Evolutionary conservation across 495 filamentous ascomycete species (phyloP), one percentile per base, ranked within the genome.

Genomic region (Daldinia bambusicola): DNA sequence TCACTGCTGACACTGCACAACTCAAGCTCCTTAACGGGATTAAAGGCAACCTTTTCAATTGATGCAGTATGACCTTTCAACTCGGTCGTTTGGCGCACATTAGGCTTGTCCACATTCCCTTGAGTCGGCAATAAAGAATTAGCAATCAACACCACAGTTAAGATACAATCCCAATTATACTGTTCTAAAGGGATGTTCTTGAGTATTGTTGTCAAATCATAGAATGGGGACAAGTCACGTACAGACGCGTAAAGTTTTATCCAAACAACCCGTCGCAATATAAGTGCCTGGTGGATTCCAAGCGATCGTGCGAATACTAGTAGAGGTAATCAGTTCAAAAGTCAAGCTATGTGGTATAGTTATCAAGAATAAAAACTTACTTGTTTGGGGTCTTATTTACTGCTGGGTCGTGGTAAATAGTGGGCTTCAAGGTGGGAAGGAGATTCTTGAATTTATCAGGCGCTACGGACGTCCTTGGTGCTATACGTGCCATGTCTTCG

Each of bases 221-320:
- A 13, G 16, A 20, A 12, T 16, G 4, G 22, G 14, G 30, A n/a
- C 6, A 20, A 53, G n/a, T 16, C 22, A 81, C 82, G 74, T 74
- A 83, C 81, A 84, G 41, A 97, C 93, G 53, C 93, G 89, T 31
- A 98, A 79, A 12, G 93, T 93, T 59, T 90, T 89, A 77, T 97
- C 92, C 8, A 88, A 84, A 22, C 93, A 88, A 41, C 93, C 96
- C 2, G 94, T 94, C 1, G 96, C 95, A 67, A 99, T 89, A 12
- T 96, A 84, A 30, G 87, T 92, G 30, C 96, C 94, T 0, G 92
- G 84, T 6, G 93, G 91, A 71, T 94, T 97, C 95, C 95, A 99
- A 66, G 91, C 90, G 71, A 99, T 86, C 14, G 92, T 90, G 37
- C 92, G 89, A 32, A 88, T 76, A 26, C 82, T 85, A 63, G 36